phyloP scores from a whole-genome alignment of 1,284 basidiomycete species.

The Heterobasidion irregulare region DNA sequence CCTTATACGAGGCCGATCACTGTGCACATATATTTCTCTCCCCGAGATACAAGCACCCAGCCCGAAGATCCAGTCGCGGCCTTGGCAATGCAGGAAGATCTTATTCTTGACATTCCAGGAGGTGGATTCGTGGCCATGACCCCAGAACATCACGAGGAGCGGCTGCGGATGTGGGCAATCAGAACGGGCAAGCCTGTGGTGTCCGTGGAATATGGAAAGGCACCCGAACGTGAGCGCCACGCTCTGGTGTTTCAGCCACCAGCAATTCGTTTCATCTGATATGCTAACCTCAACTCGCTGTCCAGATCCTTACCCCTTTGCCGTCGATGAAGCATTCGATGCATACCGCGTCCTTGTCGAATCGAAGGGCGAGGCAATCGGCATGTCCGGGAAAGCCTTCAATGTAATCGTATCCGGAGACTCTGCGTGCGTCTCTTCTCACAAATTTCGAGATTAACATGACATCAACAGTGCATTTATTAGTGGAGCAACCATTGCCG shows the following conservation, averaged over 20 bases:
- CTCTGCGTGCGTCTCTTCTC: conserved; percentile 68
- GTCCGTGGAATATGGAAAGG: conserved; percentile 92
- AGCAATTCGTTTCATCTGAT: background rate
- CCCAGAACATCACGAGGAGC: conserved; percentile 92
- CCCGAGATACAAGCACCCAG: conserved; percentile 44
- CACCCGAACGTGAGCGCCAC: conserved; percentile 76
- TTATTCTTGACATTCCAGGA: conserved; percentile 90
- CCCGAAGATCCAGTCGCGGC: conserved; percentile 3
- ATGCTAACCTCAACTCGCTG: background rate
- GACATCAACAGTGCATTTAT: conserved; percentile 2
- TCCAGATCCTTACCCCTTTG: conserved; percentile 89
- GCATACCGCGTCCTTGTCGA: conserved; percentile 78
- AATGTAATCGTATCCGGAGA: conserved; percentile 80
- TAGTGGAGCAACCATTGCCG: conserved; percentile 81
- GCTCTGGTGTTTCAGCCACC: background rate
- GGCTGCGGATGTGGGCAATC: conserved; percentile 82
- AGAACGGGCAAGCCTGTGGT: conserved; percentile 77
- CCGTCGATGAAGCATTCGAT: conserved; percentile 93
- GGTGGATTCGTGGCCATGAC: conserved; percentile 96
- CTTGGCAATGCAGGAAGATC: conserved; percentile 63
- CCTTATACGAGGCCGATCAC: conserved; percentile 76
- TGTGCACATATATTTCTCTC: conserved; percentile 80
- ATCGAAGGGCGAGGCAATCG: conserved; percentile 73
- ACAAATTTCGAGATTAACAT: conserved; percentile 3
- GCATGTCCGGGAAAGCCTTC: conserved; percentile 75